Conservation (phyloP, 139 green algal species). For the Yamagishiella unicocca region DNA sequence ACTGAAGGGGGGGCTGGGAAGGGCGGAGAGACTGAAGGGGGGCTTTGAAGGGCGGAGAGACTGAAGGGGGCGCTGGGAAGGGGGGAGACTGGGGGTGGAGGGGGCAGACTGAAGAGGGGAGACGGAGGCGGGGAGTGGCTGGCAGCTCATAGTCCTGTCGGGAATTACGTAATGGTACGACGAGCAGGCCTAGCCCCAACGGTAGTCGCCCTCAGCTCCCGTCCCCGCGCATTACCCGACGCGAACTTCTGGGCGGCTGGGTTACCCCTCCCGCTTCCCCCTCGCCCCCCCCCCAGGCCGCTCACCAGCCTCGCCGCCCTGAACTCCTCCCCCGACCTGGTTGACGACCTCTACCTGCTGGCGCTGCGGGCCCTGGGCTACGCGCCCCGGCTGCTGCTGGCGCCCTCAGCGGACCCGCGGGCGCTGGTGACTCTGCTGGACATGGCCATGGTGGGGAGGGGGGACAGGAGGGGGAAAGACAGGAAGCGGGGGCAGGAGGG, state of each 20-base stretch:
- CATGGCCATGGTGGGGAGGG: slow-evolving; percentile 63
- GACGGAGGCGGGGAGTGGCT: too few relatives aligned
- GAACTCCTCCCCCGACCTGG: slow-evolving; percentile 72
- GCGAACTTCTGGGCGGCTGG: too few relatives aligned
- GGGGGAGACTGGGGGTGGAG: background rate
- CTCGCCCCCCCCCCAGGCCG: background rate
- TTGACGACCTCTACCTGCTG: slow-evolving; percentile 89
- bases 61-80: too few relatives aligned
- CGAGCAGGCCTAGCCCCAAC: too few relatives aligned
- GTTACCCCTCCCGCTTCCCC: background rate
- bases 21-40: too few relatives aligned
- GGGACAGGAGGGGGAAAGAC: too few relatives aligned
- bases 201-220: too few relatives aligned
- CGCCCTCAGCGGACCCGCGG: background rate
- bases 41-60: too few relatives aligned
- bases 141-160: too few relatives aligned
- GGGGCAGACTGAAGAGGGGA: background rate
- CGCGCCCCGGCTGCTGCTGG: slow-evolving; percentile 68
- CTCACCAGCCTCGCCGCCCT: slow-evolving; percentile 56
- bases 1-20: too few relatives aligned
- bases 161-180: too few relatives aligned
- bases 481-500: background rate
- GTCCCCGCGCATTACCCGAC: too few relatives aligned
- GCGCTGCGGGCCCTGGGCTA: slow-evolving; percentile 72
- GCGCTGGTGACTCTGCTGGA: slow-evolving; percentile 75